These are phyloP conservation scores for Arachnomyces sp. DNA, from an alignment of 2,329 filamentous ascomycete species.

Conservation along the genomic window DNA sequence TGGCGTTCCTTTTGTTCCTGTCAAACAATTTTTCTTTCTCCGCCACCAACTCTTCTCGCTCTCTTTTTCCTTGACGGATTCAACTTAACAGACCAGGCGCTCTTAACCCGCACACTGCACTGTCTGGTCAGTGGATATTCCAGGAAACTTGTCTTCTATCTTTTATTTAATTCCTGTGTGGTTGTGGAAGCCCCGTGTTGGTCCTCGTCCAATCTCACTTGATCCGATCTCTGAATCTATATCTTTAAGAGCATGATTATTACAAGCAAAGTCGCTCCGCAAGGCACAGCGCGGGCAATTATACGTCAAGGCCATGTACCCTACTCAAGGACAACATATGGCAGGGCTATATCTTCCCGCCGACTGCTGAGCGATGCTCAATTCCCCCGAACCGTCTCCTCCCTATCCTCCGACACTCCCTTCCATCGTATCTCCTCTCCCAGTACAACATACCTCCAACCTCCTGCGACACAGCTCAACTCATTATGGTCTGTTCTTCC, in stretches of 20 bases:
- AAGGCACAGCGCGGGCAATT: constrained; percentile 29
- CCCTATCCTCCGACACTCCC: constrained; percentile 26
- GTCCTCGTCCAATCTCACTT: background rate
- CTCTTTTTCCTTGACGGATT: no score
- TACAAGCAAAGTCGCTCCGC: constrained; percentile 24
- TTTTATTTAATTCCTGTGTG: constrained; percentile 6
- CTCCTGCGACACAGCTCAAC: constrained; percentile 22
- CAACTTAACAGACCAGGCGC: no score
- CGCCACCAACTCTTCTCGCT: background rate
- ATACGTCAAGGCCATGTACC: constrained; percentile 27
- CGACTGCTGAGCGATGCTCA: constrained; percentile 27
- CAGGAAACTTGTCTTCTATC: background rate
- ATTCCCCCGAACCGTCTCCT: constrained; percentile 18
- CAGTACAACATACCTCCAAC: constrained; percentile 34
- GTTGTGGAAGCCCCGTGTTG: no score
- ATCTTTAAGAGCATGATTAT: constrained; percentile 30
- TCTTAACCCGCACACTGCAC: no score
- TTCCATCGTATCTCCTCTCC: constrained; percentile 26
- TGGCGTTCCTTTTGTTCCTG: constrained; percentile 1
- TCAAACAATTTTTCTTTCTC: constrained; percentile 7
- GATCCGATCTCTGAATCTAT: no score
- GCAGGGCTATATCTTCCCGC: constrained; percentile 22
- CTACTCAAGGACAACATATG: constrained; percentile 23
- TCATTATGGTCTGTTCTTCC: constrained; percentile 29
- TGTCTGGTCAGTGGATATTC: no score